Percentiles rank a stretch among this genome's conserved stretches.
These are phyloP conservation scores for Camelina laxa DNA, from an alignment of 345 rosid species.

Conservation along the genomic window DNA sequence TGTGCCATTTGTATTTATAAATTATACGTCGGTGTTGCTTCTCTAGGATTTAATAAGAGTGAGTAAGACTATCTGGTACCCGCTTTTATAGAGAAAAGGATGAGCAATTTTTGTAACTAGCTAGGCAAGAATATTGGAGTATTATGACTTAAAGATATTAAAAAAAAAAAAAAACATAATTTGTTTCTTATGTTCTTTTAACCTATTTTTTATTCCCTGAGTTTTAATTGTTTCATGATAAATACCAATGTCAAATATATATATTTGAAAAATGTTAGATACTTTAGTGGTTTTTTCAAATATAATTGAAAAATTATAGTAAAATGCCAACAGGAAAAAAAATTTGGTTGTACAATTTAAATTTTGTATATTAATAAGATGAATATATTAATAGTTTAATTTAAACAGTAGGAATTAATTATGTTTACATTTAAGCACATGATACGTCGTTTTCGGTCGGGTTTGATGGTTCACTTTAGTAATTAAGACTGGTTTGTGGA, in stretches of 20 bases:
- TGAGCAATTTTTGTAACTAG: not conserved
- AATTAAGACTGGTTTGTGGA: too few relatives aligned
- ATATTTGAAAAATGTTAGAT: not conserved
- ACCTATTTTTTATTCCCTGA: slow-evolving; percentile 3
- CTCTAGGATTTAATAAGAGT: not conserved
- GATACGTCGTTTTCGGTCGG: too few relatives aligned
- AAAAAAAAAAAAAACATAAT: too few relatives aligned
- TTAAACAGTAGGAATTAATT: too few relatives aligned
- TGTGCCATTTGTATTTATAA: not conserved
- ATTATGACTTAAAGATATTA: not conserved
- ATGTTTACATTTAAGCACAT: too few relatives aligned
- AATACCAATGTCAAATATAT: not conserved
- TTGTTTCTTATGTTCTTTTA: not conserved
- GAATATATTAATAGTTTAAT: too few relatives aligned
- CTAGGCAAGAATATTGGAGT: not conserved
- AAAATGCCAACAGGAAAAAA: too few relatives aligned
- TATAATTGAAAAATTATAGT: too few relatives aligned
- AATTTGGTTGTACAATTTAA: too few relatives aligned
- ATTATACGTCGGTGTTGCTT: not conserved
- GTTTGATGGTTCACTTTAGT: too few relatives aligned
- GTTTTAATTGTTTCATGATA: not conserved
- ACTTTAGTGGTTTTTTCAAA: too few relatives aligned
- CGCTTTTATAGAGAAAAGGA: slow-evolving; percentile 3
- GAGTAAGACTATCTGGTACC: not conserved
- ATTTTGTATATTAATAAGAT: too few relatives aligned